Base-by-base conservation (phyloP, 768 basidiomycete genomes). In the Scleroderma citrinum region DNA sequence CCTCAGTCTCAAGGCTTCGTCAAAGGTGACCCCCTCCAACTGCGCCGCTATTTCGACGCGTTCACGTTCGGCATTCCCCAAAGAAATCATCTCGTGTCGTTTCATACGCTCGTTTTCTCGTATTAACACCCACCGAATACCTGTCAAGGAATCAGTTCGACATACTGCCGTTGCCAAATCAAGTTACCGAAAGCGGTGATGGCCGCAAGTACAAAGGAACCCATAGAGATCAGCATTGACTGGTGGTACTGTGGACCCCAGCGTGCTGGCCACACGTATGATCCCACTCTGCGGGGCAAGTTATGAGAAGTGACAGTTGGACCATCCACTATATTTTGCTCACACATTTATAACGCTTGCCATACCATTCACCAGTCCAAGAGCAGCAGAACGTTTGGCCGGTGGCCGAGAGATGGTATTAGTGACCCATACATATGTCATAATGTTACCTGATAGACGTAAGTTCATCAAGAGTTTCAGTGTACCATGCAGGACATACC, bases 201-300 rank as follows among this genome's bases (percentile, higher is more conserved):
- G 6, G 62, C 59, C 32, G 64, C 55, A 17, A 73, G 51, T 3
- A 53, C 57, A 12, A 76, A 56, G 13, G 66, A 56, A 11, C 60
- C 63, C 19, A 74, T 52, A 7, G 67, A 68, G 45, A 85, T 80
- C 35, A 70, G 68, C 79, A 84, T 80, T 0, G 80, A 80, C 37
- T 70, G 81, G 42, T 81, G 81, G 56, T 84, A 85, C 51, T 72
- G 55, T 1, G 83, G 82, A 7, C 79, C 71, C 81, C 82, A 85
- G n/a, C 60, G 58, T 3, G 76, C 58, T 55, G 77, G 77, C 83
- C 83, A 85, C 0, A 75, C 72, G 56, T 76, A 83, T 0, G 81
- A 81, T 3, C 79, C 77, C 55, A 80, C 77, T 3, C 82, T 83
- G 40, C 35, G 3, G 10, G 32, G 31, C 10, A 30, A 7, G 50